Evolutionary conservation across 2,329 filamentous ascomycete genomes (phyloP).

Genomic region (Rutstroemia sydowiana): DNA sequence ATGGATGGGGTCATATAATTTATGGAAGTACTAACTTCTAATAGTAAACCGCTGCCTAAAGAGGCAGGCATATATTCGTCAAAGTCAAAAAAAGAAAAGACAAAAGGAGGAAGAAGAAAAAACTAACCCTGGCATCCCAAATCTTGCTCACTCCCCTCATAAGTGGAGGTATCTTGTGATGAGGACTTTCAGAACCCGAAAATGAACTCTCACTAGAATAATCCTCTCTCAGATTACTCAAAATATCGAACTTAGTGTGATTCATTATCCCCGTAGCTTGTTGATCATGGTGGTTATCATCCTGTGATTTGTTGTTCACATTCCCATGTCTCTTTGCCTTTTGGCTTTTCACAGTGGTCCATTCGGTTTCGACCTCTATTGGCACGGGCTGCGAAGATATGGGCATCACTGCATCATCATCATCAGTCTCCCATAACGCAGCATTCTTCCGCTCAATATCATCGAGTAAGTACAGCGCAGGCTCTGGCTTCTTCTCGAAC

Average conservation of each 20-base stretch:
- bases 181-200: no score
- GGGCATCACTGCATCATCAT: neutral
- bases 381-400: no score
- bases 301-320: no score
- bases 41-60: neutral
- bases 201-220: neutral
- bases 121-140: neutral
- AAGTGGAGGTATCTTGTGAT: neutral
- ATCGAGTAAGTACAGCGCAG: constrained; percentile 7
- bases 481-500: neutral
- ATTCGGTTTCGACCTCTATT: no score
- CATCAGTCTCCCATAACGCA: constrained; percentile 18
- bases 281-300: neutral
- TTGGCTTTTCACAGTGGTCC: no score
- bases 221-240: neutral
- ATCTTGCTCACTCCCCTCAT: neutral
- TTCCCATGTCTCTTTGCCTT: no score
- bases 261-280: no score
- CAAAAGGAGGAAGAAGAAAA: neutral
- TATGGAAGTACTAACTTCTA: neutral
- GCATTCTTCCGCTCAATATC: constrained; percentile 18
- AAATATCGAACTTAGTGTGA: no score
- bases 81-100: no score
- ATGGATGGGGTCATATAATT: no score
- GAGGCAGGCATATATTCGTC: neutral